Conservation (phyloP, 1,284 basidiomycete genomes). For the Baeospora myosura region DNA sequence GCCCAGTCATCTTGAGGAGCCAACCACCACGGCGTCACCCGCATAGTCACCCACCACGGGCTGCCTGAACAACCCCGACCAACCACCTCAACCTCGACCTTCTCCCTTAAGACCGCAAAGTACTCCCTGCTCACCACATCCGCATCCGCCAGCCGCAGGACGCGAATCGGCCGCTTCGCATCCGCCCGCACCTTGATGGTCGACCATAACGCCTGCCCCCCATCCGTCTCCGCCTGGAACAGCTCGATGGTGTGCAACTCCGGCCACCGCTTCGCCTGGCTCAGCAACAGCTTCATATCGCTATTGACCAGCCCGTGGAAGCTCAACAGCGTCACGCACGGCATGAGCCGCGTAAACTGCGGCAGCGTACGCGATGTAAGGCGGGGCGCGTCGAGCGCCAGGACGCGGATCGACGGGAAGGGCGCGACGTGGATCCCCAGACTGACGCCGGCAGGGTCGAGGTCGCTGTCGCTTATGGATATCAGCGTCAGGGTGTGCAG, state of each 20-base stretch:
- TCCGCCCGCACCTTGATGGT: background rate
- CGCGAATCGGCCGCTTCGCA: background rate
- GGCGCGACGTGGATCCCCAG: too few species aligned
- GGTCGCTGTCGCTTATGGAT: constrained; percentile 3
- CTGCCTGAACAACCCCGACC: background rate
- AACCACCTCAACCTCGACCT: background rate
- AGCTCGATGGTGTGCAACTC: background rate
- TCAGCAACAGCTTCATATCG: background rate
- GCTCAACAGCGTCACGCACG: background rate
- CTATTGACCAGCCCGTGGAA: background rate
- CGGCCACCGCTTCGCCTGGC: background rate
- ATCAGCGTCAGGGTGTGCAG: constrained; percentile 1
- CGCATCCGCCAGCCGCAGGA: background rate
- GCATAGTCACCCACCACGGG: background rate
- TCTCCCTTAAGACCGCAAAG: background rate
- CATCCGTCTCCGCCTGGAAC: background rate
- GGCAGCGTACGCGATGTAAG: constrained; percentile 1
- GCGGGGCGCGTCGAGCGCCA: background rate
- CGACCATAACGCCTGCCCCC: background rate
- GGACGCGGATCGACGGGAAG: background rate
- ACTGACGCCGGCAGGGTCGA: background rate
- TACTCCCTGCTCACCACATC: background rate
- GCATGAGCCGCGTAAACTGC: background rate
- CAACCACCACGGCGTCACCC: background rate
- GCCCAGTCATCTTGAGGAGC: too few species aligned